Evolutionary conservation across 176 grass and related monocot genomes (phyloP), one percentile per base, ranked within the genome.

Genomic region (Ensete ventricosum): DNA sequence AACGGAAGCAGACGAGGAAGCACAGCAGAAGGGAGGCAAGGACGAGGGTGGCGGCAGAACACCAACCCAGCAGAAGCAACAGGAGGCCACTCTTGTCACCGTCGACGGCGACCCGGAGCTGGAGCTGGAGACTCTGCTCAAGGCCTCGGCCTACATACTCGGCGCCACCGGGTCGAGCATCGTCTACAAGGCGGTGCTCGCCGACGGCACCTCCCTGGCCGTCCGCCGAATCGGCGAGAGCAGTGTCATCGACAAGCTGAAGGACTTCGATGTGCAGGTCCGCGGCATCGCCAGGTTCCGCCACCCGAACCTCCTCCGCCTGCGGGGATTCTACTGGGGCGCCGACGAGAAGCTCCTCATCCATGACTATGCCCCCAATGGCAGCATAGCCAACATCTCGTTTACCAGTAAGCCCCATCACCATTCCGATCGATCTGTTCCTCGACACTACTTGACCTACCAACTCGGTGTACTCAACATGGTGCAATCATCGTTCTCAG

Each of bases 271-370:
- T 2, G 72, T 3, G 5, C 53, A 29, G 72, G 72, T 43, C 25
- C 72, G 72, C 53, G 11, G 53, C 53, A 13, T 74, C 72, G 72
- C 72, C 53, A 74, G 34, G 72, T 12, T 57, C 23, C 72, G 72
- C 11, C 96, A 99, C 60, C 96, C 88, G 0, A 99, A 89, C 83
- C 68, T 99, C 60, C 87, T 99, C 76, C 88, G 84, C 8, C 79
- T 99, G 14, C 87, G 88, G 5, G 96, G 96, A 0, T 99, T 91
- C 85, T 99, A 92, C 84, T 99, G 96, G 96, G 88, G 88, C 60
- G 17, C 88, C 52, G 96, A 95, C 70, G 91, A 99, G 87, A 99
- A 95, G 82, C 85, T 99, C 67, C 82, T 99, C 73, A 99, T 99
- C 85, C 96, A 99, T 22, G 96, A 99, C 63, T 99, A 89, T 71